Conservation (phyloP, 257 asterid genomes). For the Linaria vulgaris region DNA sequence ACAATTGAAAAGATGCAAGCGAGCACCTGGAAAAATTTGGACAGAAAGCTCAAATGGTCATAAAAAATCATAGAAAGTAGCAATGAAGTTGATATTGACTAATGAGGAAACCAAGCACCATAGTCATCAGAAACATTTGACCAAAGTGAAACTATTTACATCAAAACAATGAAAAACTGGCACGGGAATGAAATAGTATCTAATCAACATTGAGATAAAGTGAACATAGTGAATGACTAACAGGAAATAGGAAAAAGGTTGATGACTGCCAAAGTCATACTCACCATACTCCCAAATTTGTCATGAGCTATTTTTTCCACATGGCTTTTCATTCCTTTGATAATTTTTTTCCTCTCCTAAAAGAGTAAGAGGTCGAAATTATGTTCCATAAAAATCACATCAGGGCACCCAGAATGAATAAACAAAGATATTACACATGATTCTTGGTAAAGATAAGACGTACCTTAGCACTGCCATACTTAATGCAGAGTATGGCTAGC, state of each 20-base stretch:
- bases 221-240: too few relatives aligned
- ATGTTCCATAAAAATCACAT: slow-evolving; percentile 7
- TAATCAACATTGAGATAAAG: too few relatives aligned
- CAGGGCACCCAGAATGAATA: slow-evolving; percentile 9
- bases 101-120: not conserved
- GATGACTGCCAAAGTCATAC: slow-evolving; percentile 26
- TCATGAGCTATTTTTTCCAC: slow-evolving; percentile 73
- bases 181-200: too few relatives aligned
- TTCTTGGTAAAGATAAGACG: slow-evolving; percentile 7
- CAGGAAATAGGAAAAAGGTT: slow-evolving; percentile 4
- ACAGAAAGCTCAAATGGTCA: slow-evolving; percentile 3
- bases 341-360: slow-evolving; percentile 90
- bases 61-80: not conserved
- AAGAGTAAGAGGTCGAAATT: slow-evolving; percentile 17
- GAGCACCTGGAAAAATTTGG: slow-evolving; percentile 57
- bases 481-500: slow-evolving; percentile 73
- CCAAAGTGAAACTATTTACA: not conserved
- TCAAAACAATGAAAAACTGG: too few relatives aligned
- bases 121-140: too few relatives aligned
- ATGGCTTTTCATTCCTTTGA: slow-evolving; percentile 83
- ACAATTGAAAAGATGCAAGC: slow-evolving; percentile 75
- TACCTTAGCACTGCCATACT: slow-evolving; percentile 94
- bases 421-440: not conserved
- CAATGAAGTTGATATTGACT: not conserved
- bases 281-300: slow-evolving; percentile 68